A percentile compares a stretch with the other conserved stretches of the same genome.
Evolutionary conservation across 2,329 filamentous ascomycete genomes (phyloP).

Genomic region (Hypoxylon sp.): DNA sequence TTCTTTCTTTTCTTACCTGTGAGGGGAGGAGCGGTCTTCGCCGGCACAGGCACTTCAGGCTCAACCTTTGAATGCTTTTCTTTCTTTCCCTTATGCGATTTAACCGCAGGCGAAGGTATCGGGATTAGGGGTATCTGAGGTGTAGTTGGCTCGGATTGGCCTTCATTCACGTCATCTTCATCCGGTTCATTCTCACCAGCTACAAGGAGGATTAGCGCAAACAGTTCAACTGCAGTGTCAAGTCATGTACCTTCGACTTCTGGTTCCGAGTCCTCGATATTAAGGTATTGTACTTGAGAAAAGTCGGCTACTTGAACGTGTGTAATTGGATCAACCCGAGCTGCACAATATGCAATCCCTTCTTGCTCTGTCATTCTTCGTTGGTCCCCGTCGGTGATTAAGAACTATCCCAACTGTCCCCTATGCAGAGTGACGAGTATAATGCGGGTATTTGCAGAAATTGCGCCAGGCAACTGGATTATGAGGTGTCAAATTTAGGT

Average conservation of each 20-base stretch:
- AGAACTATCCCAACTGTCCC: conserved; percentile 33
- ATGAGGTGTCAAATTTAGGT: conserved; percentile 37
- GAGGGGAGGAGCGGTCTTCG: conserved; percentile 8
- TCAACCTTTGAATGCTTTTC: conserved; percentile 21
- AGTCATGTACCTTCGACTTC: conserved; percentile 44
- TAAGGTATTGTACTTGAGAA: conserved; percentile 41
- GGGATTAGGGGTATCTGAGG: conserved; percentile 14
- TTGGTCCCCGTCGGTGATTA: conserved; percentile 22
- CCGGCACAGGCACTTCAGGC: conserved; percentile 23
- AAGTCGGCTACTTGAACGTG: conserved; percentile 44
- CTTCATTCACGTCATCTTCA: conserved; percentile 38
- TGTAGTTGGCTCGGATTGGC: conserved; percentile 21
- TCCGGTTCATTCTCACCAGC: conserved; percentile 36
- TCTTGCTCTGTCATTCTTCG: conserved; percentile 44
- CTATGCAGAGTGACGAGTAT: conserved; percentile 42
- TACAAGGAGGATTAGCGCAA: conserved; percentile 42
- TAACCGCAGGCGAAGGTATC: conserved; percentile 22
- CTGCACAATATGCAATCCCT: conserved; percentile 44
- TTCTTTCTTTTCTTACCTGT: conserved; percentile 32
- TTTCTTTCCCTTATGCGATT: conserved; percentile 40
- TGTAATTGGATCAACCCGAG: conserved; percentile 39
- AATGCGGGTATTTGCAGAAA: conserved; percentile 43
- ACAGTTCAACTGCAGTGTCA: conserved; percentile 2
- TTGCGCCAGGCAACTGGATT: conserved; percentile 43
- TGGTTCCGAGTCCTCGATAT: conserved; percentile 34